Percentiles rank a stretch among this genome's conserved stretches.
These are phyloP conservation scores for Corchorus olitorius DNA, from an alignment of 345 rosid species.

Conservation along the genomic window DNA sequence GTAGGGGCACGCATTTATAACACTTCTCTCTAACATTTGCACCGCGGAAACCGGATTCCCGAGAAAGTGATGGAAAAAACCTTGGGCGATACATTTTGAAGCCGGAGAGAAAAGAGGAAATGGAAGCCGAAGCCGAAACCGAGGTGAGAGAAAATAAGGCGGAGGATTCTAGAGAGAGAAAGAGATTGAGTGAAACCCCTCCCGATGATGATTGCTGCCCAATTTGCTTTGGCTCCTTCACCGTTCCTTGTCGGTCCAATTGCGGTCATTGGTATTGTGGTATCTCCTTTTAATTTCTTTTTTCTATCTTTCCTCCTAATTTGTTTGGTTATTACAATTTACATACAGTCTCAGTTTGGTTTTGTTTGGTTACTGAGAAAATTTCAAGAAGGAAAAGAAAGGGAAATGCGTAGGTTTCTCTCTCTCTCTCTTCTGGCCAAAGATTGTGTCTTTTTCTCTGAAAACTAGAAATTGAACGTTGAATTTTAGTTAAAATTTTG, in stretches of 20 bases:
- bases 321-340: neutral
- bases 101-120: neutral
- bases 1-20: neutral
- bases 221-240: slow-evolving; percentile 70
- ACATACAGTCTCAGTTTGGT: neutral
- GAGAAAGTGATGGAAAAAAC: slow-evolving; percentile 9
- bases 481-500: neutral
- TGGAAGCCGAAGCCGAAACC: neutral
- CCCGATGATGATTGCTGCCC: slow-evolving; percentile 85
- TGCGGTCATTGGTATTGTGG: slow-evolving; percentile 99
- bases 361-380: slow-evolving; percentile 16
- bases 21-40: neutral
- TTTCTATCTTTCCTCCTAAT: neutral
- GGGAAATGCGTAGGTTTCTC: neutral
- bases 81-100: slow-evolving; percentile 9
- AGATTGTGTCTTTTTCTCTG: too few species aligned
- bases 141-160: slow-evolving; percentile 16
- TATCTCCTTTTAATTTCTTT: slow-evolving; percentile 28
- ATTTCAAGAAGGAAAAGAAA: neutral
- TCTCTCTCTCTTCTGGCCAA: too few species aligned
- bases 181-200: slow-evolving; percentile 43
- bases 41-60: neutral
- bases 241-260: slow-evolving; percentile 67
- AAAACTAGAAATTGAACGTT: neutral
- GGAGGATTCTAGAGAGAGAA: slow-evolving; percentile 21